phyloP scores from a whole-genome alignment of 257 asterid genomes.

The Thymus quinquecostatus region DNA sequence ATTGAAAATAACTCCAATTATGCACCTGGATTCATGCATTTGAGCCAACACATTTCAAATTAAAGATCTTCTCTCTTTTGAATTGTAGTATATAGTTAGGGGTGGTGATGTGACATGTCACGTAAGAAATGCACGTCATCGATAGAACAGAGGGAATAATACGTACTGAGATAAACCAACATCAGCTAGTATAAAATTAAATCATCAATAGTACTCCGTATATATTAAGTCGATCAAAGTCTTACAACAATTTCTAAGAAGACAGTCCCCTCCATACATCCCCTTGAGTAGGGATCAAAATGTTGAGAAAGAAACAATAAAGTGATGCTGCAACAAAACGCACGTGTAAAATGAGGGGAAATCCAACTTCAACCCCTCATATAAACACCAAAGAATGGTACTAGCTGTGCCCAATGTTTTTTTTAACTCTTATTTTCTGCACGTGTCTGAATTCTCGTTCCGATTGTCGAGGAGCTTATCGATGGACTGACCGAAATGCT shows the following conservation, averaged over 20 bases:
- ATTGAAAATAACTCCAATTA: too few species aligned
- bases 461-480: slow-evolving; percentile 52
- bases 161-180: too few species aligned
- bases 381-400: slow-evolving; percentile 39
- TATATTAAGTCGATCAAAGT: neutral
- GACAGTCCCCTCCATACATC: neutral
- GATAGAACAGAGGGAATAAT: too few species aligned
- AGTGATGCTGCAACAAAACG: slow-evolving; percentile 8
- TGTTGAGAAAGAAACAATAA: slow-evolving; percentile 4
- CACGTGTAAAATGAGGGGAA: slow-evolving; percentile 5
- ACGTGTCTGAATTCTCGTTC: slow-evolving; percentile 57
- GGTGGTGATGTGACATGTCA: neutral
- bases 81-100: too few species aligned
- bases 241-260: slow-evolving; percentile 5
- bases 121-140: too few species aligned
- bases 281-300: neutral
- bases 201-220: neutral
- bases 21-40: too few species aligned
- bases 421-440: slow-evolving; percentile 44
- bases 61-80: neutral
- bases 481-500: slow-evolving; percentile 53
- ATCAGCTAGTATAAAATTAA: neutral
- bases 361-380: slow-evolving; percentile 36
- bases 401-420: slow-evolving; percentile 2
- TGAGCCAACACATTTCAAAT: neutral